Base-by-base conservation (phyloP, 2,329 filamentous ascomycete species). In the Colletotrichum kahawae region DNA sequence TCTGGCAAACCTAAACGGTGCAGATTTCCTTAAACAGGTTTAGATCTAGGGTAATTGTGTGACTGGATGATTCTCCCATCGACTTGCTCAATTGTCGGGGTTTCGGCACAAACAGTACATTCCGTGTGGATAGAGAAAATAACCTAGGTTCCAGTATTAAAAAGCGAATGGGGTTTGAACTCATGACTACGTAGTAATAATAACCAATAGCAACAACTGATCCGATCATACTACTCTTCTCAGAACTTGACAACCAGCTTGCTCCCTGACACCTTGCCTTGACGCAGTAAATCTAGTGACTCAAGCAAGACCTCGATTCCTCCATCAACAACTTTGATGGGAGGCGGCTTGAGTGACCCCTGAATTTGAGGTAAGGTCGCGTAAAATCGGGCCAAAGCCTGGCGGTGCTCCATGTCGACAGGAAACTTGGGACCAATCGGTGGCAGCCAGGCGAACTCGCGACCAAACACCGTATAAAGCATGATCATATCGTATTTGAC, bases 351-450 rank as follows among this genome's bases (percentile, higher is more conserved):
- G 7, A 81, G 16, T 6, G 29, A 33, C 16, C 59, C 54, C 4
- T 77, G 29, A 3, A 67, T 67, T 5, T 48, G 31, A 1, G 80
- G 78, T 14, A 82, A 71, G n/a, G 7, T 59, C 4, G 63, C 21
- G 29, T 77, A 81, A 59, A 82, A 78, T 7, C 76, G 76, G 21
- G 67, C 77, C 18, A 82, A 75, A 8, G 67, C 77, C 16, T 77
- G 62, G 21, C 80, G 77, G 66, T 82, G 79, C 7, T 73, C 48
- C 5, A 79, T 70, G 63, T 68, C 78, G 51, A 81, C 82, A 71
- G 80, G 81, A 70, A 75, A 81, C 56, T 79, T 81, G 10, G 81
- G 81, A 1, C 80, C 81, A 1, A 81, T 59, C 1, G 80, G 81
- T 2, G 79, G 78, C 18, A 82, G 69, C 76, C 78, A 79, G 43